A percentile compares a stretch with the other conserved stretches of the same genome.
Conservation (phyloP, 2,329 filamentous ascomycete genomes). For the Trichoderma afroharzianum region DNA sequence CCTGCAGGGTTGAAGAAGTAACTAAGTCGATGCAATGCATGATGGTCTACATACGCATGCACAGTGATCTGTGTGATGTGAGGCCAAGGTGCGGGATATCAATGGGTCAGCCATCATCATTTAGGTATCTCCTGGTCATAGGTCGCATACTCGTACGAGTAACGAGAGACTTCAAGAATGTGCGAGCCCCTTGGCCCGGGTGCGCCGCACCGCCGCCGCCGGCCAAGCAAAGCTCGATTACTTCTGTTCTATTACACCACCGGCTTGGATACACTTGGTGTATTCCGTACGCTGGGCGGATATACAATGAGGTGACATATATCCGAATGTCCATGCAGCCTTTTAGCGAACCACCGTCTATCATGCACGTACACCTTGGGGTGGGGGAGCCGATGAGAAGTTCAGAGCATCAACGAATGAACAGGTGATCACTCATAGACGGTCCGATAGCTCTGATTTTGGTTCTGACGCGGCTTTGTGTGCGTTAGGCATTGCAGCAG, state of each 20-base stretch:
- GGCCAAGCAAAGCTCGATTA: background rate
- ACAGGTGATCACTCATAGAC: slow-evolving; percentile 13
- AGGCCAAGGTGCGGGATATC: background rate
- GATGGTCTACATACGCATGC: slow-evolving; percentile 13
- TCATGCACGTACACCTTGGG: background rate
- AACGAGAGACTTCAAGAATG: background rate
- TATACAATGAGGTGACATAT: background rate
- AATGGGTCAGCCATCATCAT: background rate
- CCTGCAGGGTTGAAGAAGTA: background rate
- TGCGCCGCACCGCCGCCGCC: background rate
- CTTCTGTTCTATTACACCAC: background rate
- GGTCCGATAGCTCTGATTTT: slow-evolving; percentile 15
- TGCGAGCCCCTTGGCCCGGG: background rate
- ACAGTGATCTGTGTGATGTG: slow-evolving; percentile 12
- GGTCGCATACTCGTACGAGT: no score
- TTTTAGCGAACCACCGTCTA: background rate
- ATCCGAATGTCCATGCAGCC: background rate
- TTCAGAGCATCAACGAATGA: background rate
- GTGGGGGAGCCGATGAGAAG: background rate
- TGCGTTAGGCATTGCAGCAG: background rate
- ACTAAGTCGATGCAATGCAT: slow-evolving; percentile 7
- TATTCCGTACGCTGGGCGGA: background rate
- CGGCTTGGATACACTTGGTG: background rate
- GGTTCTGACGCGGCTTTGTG: background rate
- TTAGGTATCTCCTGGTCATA: background rate